Evolutionary conservation across 441 rosid species (phyloP).

Genomic region (Pelargonium cotyledonis): DNA sequence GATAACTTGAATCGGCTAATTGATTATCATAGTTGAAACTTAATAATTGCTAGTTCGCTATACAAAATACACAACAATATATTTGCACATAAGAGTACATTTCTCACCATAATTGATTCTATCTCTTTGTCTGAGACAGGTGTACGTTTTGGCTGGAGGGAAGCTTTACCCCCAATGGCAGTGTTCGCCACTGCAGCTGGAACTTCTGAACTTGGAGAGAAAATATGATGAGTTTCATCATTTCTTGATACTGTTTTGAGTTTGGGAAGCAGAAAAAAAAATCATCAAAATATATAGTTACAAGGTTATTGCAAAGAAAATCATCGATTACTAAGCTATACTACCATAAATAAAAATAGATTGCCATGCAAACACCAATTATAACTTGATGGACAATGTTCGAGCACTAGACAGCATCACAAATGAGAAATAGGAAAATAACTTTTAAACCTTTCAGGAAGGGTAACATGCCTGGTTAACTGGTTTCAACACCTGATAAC

Average conservation of each 20-base stretch:
- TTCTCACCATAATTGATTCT: slow-evolving; percentile 62
- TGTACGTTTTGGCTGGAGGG: slow-evolving; percentile 82
- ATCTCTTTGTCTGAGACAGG: slow-evolving; percentile 78
- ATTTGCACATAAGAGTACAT: not conserved
- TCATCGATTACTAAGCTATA: not conserved
- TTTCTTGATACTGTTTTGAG: slow-evolving; percentile 22
- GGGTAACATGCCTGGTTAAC: not conserved
- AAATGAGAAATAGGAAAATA: not conserved
- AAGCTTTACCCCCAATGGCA: slow-evolving; percentile 76
- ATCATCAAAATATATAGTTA: not conserved
- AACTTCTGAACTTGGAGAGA: slow-evolving; percentile 45
- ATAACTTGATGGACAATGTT: not conserved
- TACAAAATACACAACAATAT: not conserved
- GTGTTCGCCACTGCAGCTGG: slow-evolving; percentile 56
- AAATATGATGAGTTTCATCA: slow-evolving; percentile 15
- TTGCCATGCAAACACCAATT: not conserved
- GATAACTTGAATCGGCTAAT: not conserved
- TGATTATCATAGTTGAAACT: not conserved
- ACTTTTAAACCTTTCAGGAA: not conserved
- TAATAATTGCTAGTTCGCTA: not conserved
- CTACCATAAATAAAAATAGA: not conserved
- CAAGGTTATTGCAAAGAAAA: not conserved
- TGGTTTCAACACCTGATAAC: not conserved
- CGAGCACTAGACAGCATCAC: not conserved
- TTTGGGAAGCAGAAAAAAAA: slow-evolving; percentile 26